Evolutionary conservation across 805 yeast species (phyloP), one percentile per base, ranked within the genome.

Genomic region (Spathaspora passalidarum): DNA sequence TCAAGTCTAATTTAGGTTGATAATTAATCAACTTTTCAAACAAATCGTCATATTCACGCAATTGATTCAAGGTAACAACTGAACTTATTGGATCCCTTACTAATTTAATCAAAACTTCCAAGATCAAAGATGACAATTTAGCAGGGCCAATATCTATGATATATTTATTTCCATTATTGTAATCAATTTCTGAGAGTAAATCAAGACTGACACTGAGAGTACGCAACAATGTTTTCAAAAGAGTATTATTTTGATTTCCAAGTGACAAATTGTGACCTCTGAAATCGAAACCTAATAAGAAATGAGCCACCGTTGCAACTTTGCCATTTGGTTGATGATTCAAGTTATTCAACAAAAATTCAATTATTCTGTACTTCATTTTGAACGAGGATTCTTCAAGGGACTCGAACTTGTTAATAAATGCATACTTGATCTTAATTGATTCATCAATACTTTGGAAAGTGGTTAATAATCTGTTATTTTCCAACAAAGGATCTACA

Each of bases 371-470:
- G 23, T 80, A 59, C 56, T 89, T 88, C 11, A 81, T 57, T 13
- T 29, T n/a, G 14, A 29, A 29, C 4, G 64, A 67, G 26, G 82
- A 61, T 14, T 67, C 65, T 6, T 68, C 61, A n/a, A 57, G 52
- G 1, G 65, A 62, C 38, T 78, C 83, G 37, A 72, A 58, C 56
- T 88, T 96, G 35, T 80, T 78, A 36, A 88, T 81, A 48, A 90
- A 82, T 0, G 89, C 81, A 53, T 78, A 79, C 49, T 86, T 79
- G 32, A 92, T 86, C 52, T 91, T 75, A 1, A 76, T 68, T 0
- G 96, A 81, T 53, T 91, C 97, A 53, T 88, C 88, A 25, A 86
- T 79, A 13, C 90, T 84, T 55, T 84, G 86, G 44, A 86, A 75
- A 32, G 87, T 74, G 0, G 88, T 81, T 40, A 91, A 62, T 11